phyloP scores from a whole-genome alignment of 2,329 filamentous ascomycete genomes.

The Diplodia mutila region DNA sequence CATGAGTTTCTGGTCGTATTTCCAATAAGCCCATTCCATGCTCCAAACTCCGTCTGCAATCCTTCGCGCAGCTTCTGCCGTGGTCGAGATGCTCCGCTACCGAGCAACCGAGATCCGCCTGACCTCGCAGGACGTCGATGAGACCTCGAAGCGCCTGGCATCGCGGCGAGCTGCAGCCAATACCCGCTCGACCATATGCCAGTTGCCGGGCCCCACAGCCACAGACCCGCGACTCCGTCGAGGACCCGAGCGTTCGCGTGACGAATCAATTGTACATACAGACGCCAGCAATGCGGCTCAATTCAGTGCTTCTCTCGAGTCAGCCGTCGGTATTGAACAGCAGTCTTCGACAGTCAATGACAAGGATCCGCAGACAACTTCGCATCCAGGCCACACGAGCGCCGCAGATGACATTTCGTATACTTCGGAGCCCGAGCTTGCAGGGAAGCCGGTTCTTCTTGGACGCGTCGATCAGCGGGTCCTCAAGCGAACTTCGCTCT shows the following conservation, averaged over 20 bases:
- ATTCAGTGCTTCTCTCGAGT: constrained; percentile 1
- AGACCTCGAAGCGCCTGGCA: constrained; percentile 39
- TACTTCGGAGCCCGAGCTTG: constrained; percentile 20
- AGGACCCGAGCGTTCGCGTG: constrained; percentile 38
- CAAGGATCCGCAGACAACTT: not conserved
- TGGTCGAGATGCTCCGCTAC: constrained; percentile 39
- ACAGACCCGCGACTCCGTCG: constrained; percentile 34
- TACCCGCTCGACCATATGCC: constrained; percentile 17
- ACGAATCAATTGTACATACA: constrained; percentile 33
- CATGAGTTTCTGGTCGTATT: not conserved
- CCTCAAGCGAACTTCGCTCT: constrained; percentile 6
- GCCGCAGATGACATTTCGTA: constrained; percentile 17
- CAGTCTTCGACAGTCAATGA: not conserved
- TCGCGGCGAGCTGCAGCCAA: constrained; percentile 31
- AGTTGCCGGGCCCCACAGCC: constrained; percentile 14
- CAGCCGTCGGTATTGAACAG: not conserved
- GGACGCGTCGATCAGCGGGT: constrained; percentile 15
- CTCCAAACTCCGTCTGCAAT: not conserved
- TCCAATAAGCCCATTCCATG: constrained; percentile 3
- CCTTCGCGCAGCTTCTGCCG: not conserved
- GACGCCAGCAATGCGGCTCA: constrained; percentile 9
- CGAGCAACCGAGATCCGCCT: constrained; percentile 42
- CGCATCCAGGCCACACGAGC: not conserved
- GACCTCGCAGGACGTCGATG: constrained; percentile 42
- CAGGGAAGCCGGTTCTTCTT: constrained; percentile 12